These are phyloP conservation scores for Huiozyma naganishii DNA, from an alignment of 805 yeast species.

Conservation along the genomic window DNA sequence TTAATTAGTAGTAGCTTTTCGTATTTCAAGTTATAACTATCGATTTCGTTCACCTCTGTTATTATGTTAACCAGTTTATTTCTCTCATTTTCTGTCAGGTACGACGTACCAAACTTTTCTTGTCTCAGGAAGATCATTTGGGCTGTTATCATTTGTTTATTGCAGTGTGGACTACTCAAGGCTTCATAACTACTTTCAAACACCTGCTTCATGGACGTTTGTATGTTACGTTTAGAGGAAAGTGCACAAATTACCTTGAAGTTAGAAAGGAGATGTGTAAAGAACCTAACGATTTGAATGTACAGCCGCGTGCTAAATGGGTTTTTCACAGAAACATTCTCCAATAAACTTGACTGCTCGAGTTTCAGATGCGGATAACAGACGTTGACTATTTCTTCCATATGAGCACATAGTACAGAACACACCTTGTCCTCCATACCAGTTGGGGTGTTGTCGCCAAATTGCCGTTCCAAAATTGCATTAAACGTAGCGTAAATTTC, in stretches of 20 bases:
- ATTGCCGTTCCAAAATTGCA: conserved; percentile 14
- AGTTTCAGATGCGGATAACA: conserved; percentile 10
- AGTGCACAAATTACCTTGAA: conserved; percentile 13
- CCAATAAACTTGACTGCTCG: conserved; percentile 12
- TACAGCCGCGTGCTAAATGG: conserved; percentile 23
- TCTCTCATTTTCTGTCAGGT: conserved; percentile 8
- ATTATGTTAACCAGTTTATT: conserved; percentile 8
- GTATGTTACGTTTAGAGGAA: conserved; percentile 6
- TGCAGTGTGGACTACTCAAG: conserved; percentile 15
- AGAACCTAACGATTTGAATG: conserved; percentile 23
- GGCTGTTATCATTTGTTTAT: conserved; percentile 19
- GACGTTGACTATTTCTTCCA: conserved; percentile 8
- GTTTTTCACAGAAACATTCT: conserved; percentile 10
- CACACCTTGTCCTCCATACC: conserved; percentile 9
- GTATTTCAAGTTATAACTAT: conserved; percentile 17
- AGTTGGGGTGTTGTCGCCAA: conserved; percentile 1
- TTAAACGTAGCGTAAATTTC: conserved; percentile 27
- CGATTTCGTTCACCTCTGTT: conserved; percentile 14
- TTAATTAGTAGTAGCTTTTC: conserved; percentile 19
- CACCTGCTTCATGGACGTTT: conserved; percentile 9
- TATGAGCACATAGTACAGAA: conserved; percentile 10
- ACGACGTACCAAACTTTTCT: conserved; percentile 16
- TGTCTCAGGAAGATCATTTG: conserved; percentile 20
- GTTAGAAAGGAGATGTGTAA: conserved; percentile 16
- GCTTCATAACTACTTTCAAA: conserved; percentile 11